phyloP scores from a whole-genome alignment of 331 rosid genomes.

The Cydonia oblonga region DNA sequence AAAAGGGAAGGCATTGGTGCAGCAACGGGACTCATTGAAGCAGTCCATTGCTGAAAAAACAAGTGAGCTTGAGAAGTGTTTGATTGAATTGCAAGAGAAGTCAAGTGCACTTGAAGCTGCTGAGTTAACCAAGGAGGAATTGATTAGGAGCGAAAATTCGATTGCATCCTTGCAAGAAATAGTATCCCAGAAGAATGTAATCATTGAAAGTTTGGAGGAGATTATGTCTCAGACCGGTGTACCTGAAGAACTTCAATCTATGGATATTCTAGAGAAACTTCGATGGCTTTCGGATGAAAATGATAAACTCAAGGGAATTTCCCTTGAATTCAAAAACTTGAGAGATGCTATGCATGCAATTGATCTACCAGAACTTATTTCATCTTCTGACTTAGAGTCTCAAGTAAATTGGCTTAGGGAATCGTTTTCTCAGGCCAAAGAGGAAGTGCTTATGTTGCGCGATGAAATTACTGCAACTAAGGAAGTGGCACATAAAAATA shows the following conservation, averaged over 20 bases:
- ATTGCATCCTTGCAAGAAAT: slow-evolving; percentile 56
- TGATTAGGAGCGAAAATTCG: slow-evolving; percentile 39
- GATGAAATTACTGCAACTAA: slow-evolving; percentile 43
- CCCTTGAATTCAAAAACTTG: slow-evolving; percentile 43
- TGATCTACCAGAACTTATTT: slow-evolving; percentile 60
- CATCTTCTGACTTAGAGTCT: slow-evolving; percentile 57
- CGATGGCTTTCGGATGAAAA: slow-evolving; percentile 66
- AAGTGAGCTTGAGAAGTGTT: slow-evolving; percentile 59
- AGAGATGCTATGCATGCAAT: slow-evolving; percentile 40
- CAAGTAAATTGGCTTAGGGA: slow-evolving; percentile 63
- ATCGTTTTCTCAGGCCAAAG: slow-evolving; percentile 40
- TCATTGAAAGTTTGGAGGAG: slow-evolving; percentile 48
- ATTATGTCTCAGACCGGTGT: slow-evolving; percentile 38
- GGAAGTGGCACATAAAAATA: slow-evolving; percentile 41
- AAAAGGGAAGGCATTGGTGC: slow-evolving; percentile 93
- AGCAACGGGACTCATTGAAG: slow-evolving; percentile 78
- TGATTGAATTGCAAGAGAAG: slow-evolving; percentile 58
- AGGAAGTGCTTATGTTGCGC: slow-evolving; percentile 24
- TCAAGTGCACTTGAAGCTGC: slow-evolving; percentile 68
- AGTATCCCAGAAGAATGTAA: slow-evolving; percentile 34
- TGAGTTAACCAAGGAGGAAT: slow-evolving; percentile 49
- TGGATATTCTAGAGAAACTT: slow-evolving; percentile 49
- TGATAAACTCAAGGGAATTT: slow-evolving; percentile 39
- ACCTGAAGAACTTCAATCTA: slow-evolving; percentile 39
- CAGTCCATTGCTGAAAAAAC: slow-evolving; percentile 49